Evolutionary conservation across 1,284 basidiomycete genomes (phyloP), one percentile per base, ranked within the genome.

Genomic region (Naganishia sp.): DNA sequence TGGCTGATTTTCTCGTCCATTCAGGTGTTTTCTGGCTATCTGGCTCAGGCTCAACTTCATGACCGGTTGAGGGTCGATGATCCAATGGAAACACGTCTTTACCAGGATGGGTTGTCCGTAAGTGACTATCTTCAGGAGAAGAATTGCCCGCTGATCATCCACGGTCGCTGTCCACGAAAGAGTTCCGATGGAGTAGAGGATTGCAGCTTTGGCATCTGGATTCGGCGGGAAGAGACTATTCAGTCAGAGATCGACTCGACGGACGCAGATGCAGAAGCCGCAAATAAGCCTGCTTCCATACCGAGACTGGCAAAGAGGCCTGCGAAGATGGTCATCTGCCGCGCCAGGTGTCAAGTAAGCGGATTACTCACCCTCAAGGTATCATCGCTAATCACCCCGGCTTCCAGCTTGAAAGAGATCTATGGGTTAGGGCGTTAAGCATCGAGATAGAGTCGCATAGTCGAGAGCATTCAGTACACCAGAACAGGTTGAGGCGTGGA

Each of bases 371-470:
- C 21, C n/a, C 21, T 5, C 18, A 25, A 35, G 9, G 39, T 9
- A 43, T 28, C 18, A 13, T 46, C n/a, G 41, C n/a, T 57, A 11
- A 42, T 47, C 35, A 28, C 28, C 28, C 45, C 28, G n/a, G 6
- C 11, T 18, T 32, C 23, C 23, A 80, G 79, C 75, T 80, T 51
- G 79, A 80, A 65, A 68, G 79, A 25, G 78, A 80, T 71, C 64
- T 75, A n/a, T 80, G 79, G 79, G 72, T 80, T 0, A 77, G 77
- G 76, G 76, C 74, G 7, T 71, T 79, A 53, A 78, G 79, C 64
- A 73, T 74, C 21, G 79, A 80, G 67, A 79, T 77, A 72, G 77
- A 80, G 65, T 65, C 77, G 17, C 73, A 74, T 52, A 73, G 73
- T 4, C 71, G 76, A 43, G 55, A 66, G 10, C 74, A 79, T 65